Evolutionary conservation across 441 rosid genomes (phyloP).

Genomic region (Populus hybrid): DNA sequence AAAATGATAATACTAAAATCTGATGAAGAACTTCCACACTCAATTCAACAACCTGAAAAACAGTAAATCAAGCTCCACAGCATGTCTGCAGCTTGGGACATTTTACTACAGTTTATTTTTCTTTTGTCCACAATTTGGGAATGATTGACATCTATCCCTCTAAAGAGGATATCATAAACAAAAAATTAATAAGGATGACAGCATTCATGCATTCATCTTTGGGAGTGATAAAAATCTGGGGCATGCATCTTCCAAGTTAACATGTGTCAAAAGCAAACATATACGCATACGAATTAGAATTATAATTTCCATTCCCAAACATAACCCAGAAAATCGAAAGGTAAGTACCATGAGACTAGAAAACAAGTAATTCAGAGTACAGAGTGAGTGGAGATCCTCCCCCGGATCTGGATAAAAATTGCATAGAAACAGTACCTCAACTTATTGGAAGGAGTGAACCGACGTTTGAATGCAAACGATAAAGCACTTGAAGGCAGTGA

Average conservation of each 20-base stretch:
- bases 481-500: constrained; percentile 79
- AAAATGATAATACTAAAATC: neutral
- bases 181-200: neutral
- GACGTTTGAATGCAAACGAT: constrained; percentile 83
- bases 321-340: neutral
- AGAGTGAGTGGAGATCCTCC: neutral
- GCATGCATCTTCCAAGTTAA: neutral
- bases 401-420: neutral
- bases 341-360: neutral
- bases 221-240: neutral
- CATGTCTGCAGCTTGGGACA: neutral
- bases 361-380: neutral
- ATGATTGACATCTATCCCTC: neutral
- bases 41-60: neutral
- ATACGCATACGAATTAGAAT: too few species aligned
- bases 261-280: neutral
- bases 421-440: constrained; percentile 57
- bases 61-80: neutral
- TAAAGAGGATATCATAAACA: neutral
- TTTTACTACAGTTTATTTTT: neutral
- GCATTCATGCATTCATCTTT: neutral
- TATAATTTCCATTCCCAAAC: neutral
- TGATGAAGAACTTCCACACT: neutral
- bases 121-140: neutral
- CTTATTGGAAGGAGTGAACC: constrained; percentile 68